Evolutionary conservation across 2,329 filamentous ascomycete genomes (phyloP).

Genomic region (Trichophyton verrucosum): DNA sequence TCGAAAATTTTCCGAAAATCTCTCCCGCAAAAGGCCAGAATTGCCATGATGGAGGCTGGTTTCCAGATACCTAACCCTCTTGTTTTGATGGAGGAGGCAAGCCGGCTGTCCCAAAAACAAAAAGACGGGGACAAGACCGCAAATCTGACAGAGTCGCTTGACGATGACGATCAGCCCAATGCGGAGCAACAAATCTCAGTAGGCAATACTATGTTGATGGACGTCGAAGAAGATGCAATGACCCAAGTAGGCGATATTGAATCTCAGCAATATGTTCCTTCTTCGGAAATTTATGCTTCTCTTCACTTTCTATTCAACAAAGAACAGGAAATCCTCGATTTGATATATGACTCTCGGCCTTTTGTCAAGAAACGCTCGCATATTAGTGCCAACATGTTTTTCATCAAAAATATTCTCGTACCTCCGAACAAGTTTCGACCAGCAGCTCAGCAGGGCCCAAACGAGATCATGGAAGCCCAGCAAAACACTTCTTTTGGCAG

Average conservation of each 20-base stretch:
- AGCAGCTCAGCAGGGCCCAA: slow-evolving; percentile 67
- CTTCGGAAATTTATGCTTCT: slow-evolving; percentile 70
- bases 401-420: slow-evolving; percentile 72
- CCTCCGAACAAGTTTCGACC: slow-evolving; percentile 87
- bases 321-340: slow-evolving; percentile 67
- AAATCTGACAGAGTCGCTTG: slow-evolving; percentile 17
- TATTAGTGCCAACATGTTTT: slow-evolving; percentile 83
- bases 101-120: slow-evolving; percentile 26
- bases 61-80: slow-evolving; percentile 61
- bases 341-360: slow-evolving; percentile 74
- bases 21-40: slow-evolving; percentile 59
- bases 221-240: slow-evolving; percentile 21
- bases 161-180: slow-evolving; percentile 48
- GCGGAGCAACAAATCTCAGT: slow-evolving; percentile 48
- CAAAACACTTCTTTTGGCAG: slow-evolving; percentile 80
- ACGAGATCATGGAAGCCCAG: slow-evolving; percentile 72
- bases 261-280: slow-evolving; percentile 63
- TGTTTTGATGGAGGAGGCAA: slow-evolving; percentile 43
- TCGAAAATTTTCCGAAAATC: slow-evolving; percentile 89
- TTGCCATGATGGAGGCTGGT: slow-evolving; percentile 58
- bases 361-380: slow-evolving; percentile 43
- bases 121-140: slow-evolving; percentile 14
- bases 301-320: slow-evolving; percentile 71
- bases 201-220: slow-evolving; percentile 35
- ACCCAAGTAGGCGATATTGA: slow-evolving; percentile 28